These are phyloP conservation scores for Misopates orontium DNA, from an alignment of 257 asterid species.

Conservation along the genomic window DNA sequence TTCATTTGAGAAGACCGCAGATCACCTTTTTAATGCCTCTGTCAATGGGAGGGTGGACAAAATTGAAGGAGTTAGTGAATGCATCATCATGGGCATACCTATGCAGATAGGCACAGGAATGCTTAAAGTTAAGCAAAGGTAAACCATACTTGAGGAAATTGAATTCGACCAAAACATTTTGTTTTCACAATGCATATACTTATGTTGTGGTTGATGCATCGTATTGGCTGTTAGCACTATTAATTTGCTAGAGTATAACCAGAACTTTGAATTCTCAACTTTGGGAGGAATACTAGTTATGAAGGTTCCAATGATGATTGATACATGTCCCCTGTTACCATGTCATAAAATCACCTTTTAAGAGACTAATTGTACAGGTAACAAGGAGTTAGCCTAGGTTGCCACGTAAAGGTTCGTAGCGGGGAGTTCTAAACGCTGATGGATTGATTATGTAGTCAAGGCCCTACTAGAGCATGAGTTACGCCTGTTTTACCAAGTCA, in stretches of 20 bases:
- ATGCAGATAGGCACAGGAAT: conserved; percentile 87
- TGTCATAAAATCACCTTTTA: background rate
- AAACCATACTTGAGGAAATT: conserved; percentile 10
- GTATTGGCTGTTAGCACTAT: too few relatives aligned
- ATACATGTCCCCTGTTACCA: background rate
- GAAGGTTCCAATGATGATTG: background rate
- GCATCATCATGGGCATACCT: conserved; percentile 95
- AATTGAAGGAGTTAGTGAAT: conserved; percentile 90
- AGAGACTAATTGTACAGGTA: too few relatives aligned
- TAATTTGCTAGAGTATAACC: too few relatives aligned
- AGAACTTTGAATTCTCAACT: too few relatives aligned
- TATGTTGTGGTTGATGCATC: background rate
- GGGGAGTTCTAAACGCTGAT: too few relatives aligned
- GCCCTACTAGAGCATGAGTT: too few relatives aligned
- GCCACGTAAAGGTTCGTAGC: too few relatives aligned
- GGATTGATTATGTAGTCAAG: too few relatives aligned
- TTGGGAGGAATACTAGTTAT: background rate
- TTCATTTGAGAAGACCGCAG: conserved; percentile 87
- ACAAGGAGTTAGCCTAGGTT: too few relatives aligned
- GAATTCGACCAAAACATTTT: background rate
- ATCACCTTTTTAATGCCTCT: conserved; percentile 88
- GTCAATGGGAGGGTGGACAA: conserved; percentile 76
- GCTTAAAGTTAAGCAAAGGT: conserved; percentile 84
- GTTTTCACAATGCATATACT: background rate
- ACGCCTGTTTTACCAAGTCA: too few relatives aligned